These are phyloP conservation scores for Cornus controversa DNA, from an alignment of 148 eudicot genomes.

Conservation along the genomic window DNA sequence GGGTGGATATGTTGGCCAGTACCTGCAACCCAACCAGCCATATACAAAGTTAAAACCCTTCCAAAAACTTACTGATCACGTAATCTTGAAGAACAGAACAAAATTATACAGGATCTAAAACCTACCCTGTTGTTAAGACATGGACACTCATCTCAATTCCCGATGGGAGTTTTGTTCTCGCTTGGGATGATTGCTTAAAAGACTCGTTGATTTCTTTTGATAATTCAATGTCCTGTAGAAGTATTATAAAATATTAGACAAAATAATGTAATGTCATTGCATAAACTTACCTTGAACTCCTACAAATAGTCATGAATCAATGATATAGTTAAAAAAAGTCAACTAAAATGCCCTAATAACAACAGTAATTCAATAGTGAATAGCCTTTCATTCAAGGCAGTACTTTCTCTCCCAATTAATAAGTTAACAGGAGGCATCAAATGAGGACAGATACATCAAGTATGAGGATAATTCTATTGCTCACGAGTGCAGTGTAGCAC, in stretches of 20 bases:
- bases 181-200: constrained; percentile 92
- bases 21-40: constrained; percentile 49
- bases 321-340: neutral
- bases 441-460: neutral
- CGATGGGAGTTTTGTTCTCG: constrained; percentile 91
- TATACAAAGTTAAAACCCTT: constrained; percentile 3
- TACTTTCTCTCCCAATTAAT: neutral
- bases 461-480: neutral
- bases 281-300: too few relatives aligned
- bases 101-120: constrained; percentile 8
- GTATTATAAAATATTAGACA: neutral
- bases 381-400: neutral
- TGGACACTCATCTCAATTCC: constrained; percentile 99
- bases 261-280: too few relatives aligned
- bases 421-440: neutral
- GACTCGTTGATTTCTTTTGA: constrained; percentile 97
- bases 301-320: neutral
- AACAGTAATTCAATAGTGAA: neutral
- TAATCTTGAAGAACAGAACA: neutral
- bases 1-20: constrained; percentile 99
- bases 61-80: neutral
- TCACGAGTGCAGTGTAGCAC: neutral
- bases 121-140: constrained; percentile 93
- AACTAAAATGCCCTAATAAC: neutral
- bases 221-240: constrained; percentile 84